phyloP scores from a whole-genome alignment of 148 eudicot species.

The Rhododendron ferrugineum region DNA sequence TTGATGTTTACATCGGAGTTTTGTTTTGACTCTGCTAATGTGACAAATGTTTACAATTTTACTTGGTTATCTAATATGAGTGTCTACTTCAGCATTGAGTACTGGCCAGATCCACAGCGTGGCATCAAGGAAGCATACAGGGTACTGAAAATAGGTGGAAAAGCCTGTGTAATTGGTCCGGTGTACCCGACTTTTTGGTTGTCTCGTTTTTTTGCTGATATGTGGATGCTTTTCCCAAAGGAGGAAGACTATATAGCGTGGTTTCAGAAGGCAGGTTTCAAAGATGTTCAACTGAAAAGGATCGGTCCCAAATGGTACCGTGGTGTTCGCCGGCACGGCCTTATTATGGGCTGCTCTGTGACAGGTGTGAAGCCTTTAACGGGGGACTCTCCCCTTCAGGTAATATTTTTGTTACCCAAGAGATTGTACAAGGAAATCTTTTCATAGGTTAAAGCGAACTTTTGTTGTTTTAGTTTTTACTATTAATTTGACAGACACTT shows the following conservation, averaged over 20 bases:
- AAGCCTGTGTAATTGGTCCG: constrained; percentile 89
- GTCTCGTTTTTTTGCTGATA: constrained; percentile 90
- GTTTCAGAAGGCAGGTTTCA: constrained; percentile 87
- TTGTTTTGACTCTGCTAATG: background rate
- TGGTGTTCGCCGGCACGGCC: constrained; percentile 94
- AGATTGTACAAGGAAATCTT: background rate
- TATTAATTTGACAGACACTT: background rate
- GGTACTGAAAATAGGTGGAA: constrained; percentile 78
- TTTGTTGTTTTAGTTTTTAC: background rate
- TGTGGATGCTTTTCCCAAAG: constrained; percentile 97
- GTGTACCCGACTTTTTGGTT: constrained; percentile 90
- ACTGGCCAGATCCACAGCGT: constrained; percentile 99
- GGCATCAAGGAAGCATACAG: constrained; percentile 98
- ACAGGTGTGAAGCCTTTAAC: constrained; percentile 82
- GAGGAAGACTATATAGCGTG: constrained; percentile 96
- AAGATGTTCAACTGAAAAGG: constrained; percentile 79
- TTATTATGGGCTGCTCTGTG: constrained; percentile 95
- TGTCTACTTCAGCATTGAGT: constrained; percentile 61
- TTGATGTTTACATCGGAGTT: background rate
- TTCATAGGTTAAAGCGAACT: background rate
- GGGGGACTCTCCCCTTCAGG: constrained; percentile 97
- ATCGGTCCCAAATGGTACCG: constrained; percentile 96
- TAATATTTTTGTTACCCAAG: constrained; percentile 13
- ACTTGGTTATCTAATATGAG: background rate
- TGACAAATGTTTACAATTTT: background rate